phyloP scores from a whole-genome alignment of 2,329 filamentous ascomycete species.

The Volutella citrinella region DNA sequence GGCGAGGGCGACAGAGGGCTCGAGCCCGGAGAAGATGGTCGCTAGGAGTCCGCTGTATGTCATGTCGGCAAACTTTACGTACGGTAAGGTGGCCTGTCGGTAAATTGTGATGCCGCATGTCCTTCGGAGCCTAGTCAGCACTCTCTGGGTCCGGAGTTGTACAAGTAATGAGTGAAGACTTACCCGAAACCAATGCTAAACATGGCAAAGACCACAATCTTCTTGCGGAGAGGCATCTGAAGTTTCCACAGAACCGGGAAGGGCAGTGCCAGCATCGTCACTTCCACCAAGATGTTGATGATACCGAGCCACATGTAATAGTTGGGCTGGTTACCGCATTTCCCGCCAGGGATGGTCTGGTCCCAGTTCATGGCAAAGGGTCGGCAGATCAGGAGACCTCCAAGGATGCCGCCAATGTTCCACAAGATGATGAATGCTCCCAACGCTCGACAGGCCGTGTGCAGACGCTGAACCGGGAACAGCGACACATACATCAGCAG shows the following conservation, averaged over 20 bases:
- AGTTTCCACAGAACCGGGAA: background rate
- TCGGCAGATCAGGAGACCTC: background rate
- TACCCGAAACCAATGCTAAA: slow-evolving; percentile 1
- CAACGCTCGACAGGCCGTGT: background rate
- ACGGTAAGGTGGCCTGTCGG: background rate
- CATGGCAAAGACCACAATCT: slow-evolving; percentile 1
- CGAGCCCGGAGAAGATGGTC: slow-evolving; percentile 4
- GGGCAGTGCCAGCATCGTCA: background rate
- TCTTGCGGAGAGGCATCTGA: slow-evolving; percentile 2
- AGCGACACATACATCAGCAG: slow-evolving; percentile 1
- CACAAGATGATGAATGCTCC: slow-evolving; percentile 1
- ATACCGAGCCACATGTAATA: slow-evolving; percentile 1
- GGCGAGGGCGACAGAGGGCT: slow-evolving; percentile 6
- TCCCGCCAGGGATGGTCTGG: background rate
- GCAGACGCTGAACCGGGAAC: background rate
- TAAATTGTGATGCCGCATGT: slow-evolving; percentile 1
- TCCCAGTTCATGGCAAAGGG: slow-evolving; percentile 2
- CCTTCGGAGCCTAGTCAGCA: background rate
- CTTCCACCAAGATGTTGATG: slow-evolving; percentile 1
- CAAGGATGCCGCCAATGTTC: slow-evolving; percentile 1
- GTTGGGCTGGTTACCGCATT: slow-evolving; percentile 1
- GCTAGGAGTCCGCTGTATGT: slow-evolving; percentile 5
- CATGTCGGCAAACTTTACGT: slow-evolving; percentile 4
- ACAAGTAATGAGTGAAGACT: background rate
- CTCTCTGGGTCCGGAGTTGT: too few species aligned